Evolutionary conservation across 2,329 filamentous ascomycete species (phyloP), one percentile per base, ranked within the genome.

Genomic region (Chaetomium sp.): DNA sequence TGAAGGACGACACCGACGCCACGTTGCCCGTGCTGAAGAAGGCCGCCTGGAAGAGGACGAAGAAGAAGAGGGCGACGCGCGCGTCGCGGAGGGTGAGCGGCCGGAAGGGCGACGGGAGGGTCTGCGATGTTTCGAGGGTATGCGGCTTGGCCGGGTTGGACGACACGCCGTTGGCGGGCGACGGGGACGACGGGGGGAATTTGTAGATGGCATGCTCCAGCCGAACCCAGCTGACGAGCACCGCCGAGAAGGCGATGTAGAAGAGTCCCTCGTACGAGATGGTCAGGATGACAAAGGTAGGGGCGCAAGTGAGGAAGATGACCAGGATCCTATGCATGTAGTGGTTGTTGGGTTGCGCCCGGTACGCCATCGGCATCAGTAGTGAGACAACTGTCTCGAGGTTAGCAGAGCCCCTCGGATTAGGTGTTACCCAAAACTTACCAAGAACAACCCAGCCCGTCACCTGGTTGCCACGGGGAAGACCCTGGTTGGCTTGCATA

Each of bases 21-120:
- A 99, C 87, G 79, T 99, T 99, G 68, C 95, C 95, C 0, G 94
- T 98, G 78, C 89, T 92, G 84, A 98, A 99, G 78, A 99, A 99
- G 59, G 90, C 95, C 3, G 93, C 94, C 77, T 99, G 95, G 6
- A 99, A 84, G 47, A 99, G 85, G 70, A 92, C 93, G 77, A 99
- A 90, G 83, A 98, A 97, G 82, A 98, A 98, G 7, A 99, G 85
- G 1, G 92, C 90, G 42, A 96, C 90, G 45, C 96, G 90, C 4
- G 90, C 87, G 75, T 99, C 95, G n/a, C 90, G 85, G 6, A 98
- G 82, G 1, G 84, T 87, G 57, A 98, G 83, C 0, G 90, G 82
- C 50, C 94, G 89, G 78, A 80, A 82, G 4, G 71, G 71, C 5
- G 72, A 71, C n/a, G 69, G 59, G 12, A 72, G 63, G 16, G 59